Conservation (phyloP, 495 filamentous ascomycete genomes). For the Paragyromitra xinjiangensis region DNA sequence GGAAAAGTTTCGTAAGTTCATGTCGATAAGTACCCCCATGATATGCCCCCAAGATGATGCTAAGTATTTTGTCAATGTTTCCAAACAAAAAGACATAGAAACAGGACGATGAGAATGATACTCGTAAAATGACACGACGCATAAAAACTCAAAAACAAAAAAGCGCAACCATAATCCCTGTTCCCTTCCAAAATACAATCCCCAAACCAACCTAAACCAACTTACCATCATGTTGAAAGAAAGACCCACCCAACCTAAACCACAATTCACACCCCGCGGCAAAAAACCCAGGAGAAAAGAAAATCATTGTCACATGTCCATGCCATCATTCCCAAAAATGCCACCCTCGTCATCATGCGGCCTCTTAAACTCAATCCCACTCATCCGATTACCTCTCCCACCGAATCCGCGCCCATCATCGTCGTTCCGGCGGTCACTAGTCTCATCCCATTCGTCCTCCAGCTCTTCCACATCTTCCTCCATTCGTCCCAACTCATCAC, state of each 20-base stretch:
- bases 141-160: constrained; percentile 19
- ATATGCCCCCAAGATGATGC: constrained; percentile 41
- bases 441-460: constrained; percentile 64
- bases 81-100: constrained; percentile 24
- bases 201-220: constrained; percentile 27
- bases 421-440: constrained; percentile 52
- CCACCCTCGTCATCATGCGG: constrained; percentile 53
- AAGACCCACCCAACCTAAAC: constrained; percentile 44
- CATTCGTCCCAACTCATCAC: constrained; percentile 70
- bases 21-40: constrained; percentile 1
- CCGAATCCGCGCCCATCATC: constrained; percentile 34
- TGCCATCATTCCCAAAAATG: constrained; percentile 57
- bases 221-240: constrained; percentile 35
- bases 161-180: constrained; percentile 19
- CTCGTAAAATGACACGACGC: constrained; percentile 12
- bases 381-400: constrained; percentile 54
- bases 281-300: constrained; percentile 32
- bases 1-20: constrained; percentile 21
- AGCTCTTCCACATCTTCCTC: constrained; percentile 72
- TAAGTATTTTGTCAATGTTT: constrained; percentile 47
- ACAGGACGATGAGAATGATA: constrained; percentile 17
- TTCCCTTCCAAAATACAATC: constrained; percentile 44
- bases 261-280: constrained; percentile 33
- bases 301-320: constrained; percentile 53
- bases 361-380: constrained; percentile 50